These are phyloP conservation scores for Rhizoclosmatium sp. DNA, from an alignment of 192 early-diverging fungal species.

Conservation along the genomic window DNA sequence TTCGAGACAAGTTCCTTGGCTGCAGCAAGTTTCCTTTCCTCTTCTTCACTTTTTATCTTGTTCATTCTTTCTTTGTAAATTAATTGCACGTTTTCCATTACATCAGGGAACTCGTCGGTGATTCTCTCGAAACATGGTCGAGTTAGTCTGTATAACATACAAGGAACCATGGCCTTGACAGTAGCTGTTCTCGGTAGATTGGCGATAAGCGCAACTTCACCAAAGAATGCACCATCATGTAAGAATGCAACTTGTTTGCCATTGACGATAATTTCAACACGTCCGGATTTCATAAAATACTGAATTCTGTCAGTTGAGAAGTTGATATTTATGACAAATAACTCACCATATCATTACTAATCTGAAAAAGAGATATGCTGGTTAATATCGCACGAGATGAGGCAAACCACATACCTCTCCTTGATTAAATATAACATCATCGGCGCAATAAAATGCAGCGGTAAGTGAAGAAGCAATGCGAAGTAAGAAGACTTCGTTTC, in stretches of 20 bases:
- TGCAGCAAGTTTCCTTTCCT: slow-evolving; percentile 43
- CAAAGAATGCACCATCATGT: slow-evolving; percentile 29
- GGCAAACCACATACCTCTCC: slow-evolving; percentile 36
- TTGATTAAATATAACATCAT: slow-evolving; percentile 28
- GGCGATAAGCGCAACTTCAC: slow-evolving; percentile 20
- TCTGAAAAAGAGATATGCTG: neutral
- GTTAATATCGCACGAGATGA: neutral
- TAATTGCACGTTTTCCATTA: slow-evolving; percentile 20
- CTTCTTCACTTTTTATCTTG: slow-evolving; percentile 46
- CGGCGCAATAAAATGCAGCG: slow-evolving; percentile 23
- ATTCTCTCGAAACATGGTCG: slow-evolving; percentile 19
- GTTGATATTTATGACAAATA: neutral
- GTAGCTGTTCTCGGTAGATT: slow-evolving; percentile 43
- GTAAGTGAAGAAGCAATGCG: slow-evolving; percentile 38
- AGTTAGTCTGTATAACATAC: slow-evolving; percentile 29
- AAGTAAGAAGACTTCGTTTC: slow-evolving; percentile 48
- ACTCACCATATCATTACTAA: slow-evolving; percentile 50
- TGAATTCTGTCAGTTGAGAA: neutral
- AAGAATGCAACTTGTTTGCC: slow-evolving; percentile 1
- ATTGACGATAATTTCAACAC: slow-evolving; percentile 16
- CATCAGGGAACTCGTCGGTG: slow-evolving; percentile 44
- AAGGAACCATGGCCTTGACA: slow-evolving; percentile 6
- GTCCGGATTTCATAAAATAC: slow-evolving; percentile 27
- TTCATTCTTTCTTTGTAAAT: slow-evolving; percentile 53
- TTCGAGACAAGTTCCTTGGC: slow-evolving; percentile 46